phyloP scores from a whole-genome alignment of 805 yeast genomes.

The Teunomyces barrocoloradensis region DNA sequence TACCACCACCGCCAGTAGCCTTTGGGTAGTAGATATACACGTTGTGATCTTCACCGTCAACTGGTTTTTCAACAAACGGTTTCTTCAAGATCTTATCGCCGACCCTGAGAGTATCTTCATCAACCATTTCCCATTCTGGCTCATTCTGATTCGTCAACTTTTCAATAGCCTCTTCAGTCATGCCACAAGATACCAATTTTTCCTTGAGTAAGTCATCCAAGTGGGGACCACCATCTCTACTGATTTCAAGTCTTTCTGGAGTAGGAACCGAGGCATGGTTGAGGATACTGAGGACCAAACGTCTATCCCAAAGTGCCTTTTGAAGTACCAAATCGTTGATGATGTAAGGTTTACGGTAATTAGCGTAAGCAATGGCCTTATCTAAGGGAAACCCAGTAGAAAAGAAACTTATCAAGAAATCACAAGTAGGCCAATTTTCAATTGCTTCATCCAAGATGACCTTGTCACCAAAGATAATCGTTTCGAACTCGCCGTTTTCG shows the following conservation, averaged over 20 bases:
- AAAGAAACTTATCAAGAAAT: constrained; percentile 87
- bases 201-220: constrained; percentile 54
- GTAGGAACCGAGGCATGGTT: constrained; percentile 86
- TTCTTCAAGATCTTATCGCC: constrained; percentile 71
- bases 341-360: constrained; percentile 82
- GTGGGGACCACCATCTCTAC: constrained; percentile 96
- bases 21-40: constrained; percentile 87
- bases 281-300: constrained; percentile 76
- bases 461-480: constrained; percentile 95
- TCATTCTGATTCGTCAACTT: constrained; percentile 66
- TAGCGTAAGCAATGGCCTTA: constrained; percentile 88
- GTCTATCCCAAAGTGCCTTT: constrained; percentile 95
- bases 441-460: constrained; percentile 90
- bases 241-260: constrained; percentile 82
- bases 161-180: constrained; percentile 45
- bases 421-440: constrained; percentile 99
- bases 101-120: constrained; percentile 71
- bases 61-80: constrained; percentile 98
- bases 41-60: constrained; percentile 98
- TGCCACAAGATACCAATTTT: constrained; percentile 46
- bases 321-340: constrained; percentile 90
- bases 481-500: constrained; percentile 93
- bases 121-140: constrained; percentile 84
- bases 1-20: constrained; percentile 95
- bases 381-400: constrained; percentile 96